These are phyloP conservation scores for Floccularia luteovirens DNA, from an alignment of 768 basidiomycete genomes.

Conservation along the genomic window DNA sequence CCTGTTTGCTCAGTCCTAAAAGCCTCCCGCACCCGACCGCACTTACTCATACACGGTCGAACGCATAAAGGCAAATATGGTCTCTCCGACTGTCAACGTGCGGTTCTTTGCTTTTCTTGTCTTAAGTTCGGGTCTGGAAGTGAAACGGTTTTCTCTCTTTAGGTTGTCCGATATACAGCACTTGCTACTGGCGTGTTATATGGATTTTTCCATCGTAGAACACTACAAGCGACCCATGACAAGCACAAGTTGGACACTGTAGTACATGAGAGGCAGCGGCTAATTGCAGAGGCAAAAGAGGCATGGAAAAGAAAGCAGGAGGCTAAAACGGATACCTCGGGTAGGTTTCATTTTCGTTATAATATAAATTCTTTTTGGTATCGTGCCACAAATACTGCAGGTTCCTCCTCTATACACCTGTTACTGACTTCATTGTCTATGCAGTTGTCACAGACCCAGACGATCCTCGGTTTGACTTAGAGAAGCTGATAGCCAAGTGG, in stretches of 20 bases:
- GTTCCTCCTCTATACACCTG: constrained; percentile 7
- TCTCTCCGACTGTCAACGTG: constrained; percentile 72
- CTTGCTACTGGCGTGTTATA: constrained; percentile 83
- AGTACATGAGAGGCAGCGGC: constrained; percentile 61
- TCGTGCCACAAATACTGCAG: too few relatives aligned
- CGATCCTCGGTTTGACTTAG: constrained; percentile 92
- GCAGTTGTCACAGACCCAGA: constrained; percentile 93
- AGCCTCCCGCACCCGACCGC: constrained; percentile 18
- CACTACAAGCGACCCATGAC: constrained; percentile 79
- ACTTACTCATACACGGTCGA: constrained; percentile 20
- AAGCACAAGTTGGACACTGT: constrained; percentile 68
- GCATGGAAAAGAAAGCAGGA: constrained; percentile 82
- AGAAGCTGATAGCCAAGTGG: constrained; percentile 76
- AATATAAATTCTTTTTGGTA: too few relatives aligned
- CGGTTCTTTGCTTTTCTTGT: constrained; percentile 17
- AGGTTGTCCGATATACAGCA: constrained; percentile 95
- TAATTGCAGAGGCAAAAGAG: constrained; percentile 83
- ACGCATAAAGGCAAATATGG: constrained; percentile 39
- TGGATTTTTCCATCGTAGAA: constrained; percentile 87
- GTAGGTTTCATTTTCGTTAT: constrained; percentile 38
- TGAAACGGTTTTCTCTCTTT: constrained; percentile 6
- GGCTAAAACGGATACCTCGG: constrained; percentile 37
- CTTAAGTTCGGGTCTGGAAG: constrained; percentile 5
- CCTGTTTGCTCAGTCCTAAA: constrained; percentile 9
- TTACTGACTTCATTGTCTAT: constrained; percentile 2